Evolutionary conservation across 75 land plant species (phyloP).

Genomic region (Selaginella moellendorffii): DNA sequence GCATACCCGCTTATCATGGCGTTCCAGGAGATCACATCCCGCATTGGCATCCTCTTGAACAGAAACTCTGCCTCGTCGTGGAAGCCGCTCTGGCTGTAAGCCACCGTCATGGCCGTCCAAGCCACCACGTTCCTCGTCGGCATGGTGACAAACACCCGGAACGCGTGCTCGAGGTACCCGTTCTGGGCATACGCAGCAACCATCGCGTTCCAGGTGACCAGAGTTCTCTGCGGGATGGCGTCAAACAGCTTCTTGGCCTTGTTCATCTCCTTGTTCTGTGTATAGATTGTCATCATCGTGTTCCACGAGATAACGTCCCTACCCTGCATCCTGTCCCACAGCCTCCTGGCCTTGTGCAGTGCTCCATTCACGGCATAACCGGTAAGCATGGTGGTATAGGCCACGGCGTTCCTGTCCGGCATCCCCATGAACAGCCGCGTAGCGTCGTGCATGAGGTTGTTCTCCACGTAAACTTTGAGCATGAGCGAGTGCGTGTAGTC

Average conservation of each 20-base stretch:
- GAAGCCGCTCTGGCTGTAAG: not conserved
- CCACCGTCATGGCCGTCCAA: not conserved
- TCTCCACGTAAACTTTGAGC: not conserved
- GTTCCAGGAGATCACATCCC: not conserved
- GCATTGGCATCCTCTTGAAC: not conserved
- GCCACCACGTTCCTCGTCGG: slow-evolving; percentile 4
- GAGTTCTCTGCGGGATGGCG: not conserved
- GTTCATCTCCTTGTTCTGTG: not conserved
- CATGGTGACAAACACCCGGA: not conserved
- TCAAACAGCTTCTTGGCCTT: slow-evolving; percentile 3
- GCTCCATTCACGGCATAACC: not conserved
- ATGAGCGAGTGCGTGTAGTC: not conserved
- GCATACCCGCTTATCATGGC: not conserved
- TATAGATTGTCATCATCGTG: not conserved
- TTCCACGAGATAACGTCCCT: slow-evolving; percentile 6
- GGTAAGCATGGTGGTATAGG: not conserved
- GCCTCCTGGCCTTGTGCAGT: not conserved
- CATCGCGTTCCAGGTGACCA: slow-evolving; percentile 1
- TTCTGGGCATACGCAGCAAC: not conserved
- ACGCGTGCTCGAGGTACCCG: not conserved
- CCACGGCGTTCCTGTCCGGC: not conserved
- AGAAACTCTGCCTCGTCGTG: not conserved
- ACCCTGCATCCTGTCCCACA: not conserved
- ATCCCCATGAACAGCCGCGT: not conserved
- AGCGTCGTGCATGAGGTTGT: not conserved